Base-by-base conservation (phyloP, 768 basidiomycete genomes). In the Boletus bicolor region DNA sequence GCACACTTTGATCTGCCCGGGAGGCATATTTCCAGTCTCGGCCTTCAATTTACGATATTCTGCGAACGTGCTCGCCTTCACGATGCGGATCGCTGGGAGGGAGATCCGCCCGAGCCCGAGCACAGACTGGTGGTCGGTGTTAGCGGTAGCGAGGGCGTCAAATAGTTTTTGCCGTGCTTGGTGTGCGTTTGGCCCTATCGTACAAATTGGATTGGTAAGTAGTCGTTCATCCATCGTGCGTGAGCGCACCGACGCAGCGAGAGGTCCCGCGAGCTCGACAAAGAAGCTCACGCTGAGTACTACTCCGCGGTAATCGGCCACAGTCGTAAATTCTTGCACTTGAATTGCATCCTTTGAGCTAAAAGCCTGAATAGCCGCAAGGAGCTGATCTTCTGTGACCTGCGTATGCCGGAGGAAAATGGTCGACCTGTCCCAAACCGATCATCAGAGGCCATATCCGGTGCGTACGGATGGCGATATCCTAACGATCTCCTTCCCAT, bases 1-100 rank as follows among this genome's bases (percentile, higher is more conserved):
- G 64, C 2, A 64, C 49, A 64, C 49, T 15, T 68, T 68, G 28
- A 62, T 53, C 38, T 63, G 61, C 7, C 42, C 54, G 2, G 34
- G 37, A 3, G n/a, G 37, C 2, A 50, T 7, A 3, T 61, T 61
- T 5, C 14, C 19, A 5, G 5, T 44, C 42, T 53, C 42, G 14
- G 41, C 38, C 35, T 44, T 65, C 57, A 58, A 61, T 36, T 24
- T 45, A 48, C 63, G 58, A 36, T 58, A 67, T 4, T 57, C 65
- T 3, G 44, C 35, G 15, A 67, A 67, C 11, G 61, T 65, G 8
- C 67, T 63, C 1, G 50, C 21, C 21, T 60, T 52, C 5, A 69
- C 50, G 3, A 69, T 49, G 5, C 63, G 63, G 43, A 69, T 55
- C 34, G 65, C 65, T 2, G 68, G 67, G 7, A 59, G 42, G 10